A percentile compares a stretch with the other conserved stretches of the same genome.
phyloP scores from a whole-genome alignment of 306 rosid genomes.

The Hylodesmum podocarpum region DNA sequence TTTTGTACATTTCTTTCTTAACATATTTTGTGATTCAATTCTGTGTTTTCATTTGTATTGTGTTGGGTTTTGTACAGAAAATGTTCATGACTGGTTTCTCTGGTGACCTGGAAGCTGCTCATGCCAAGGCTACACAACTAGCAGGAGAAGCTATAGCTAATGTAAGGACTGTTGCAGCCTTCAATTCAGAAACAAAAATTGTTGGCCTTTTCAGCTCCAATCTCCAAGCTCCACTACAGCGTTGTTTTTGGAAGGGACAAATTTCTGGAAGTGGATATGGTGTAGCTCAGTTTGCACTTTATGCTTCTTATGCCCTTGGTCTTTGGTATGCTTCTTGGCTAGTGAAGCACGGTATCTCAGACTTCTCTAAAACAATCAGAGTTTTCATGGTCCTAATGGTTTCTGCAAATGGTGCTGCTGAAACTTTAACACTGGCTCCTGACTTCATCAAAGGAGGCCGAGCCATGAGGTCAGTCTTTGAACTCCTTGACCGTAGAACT shows the following conservation, averaged over 20 bases:
- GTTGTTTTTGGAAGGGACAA: constrained; percentile 99
- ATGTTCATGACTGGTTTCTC: constrained; percentile 99
- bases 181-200: constrained; percentile 87
- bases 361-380: constrained; percentile 87
- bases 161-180: constrained; percentile 96
- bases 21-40: constrained; percentile 7
- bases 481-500: constrained; percentile 92
- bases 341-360: constrained; percentile 93
- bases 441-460: constrained; percentile 97
- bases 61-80: constrained; percentile 57
- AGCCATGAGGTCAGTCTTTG: constrained; percentile 95
- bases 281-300: constrained; percentile 91
- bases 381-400: constrained; percentile 99
- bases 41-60: background rate
- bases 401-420: constrained; percentile 99
- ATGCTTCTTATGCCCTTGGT: constrained; percentile 95
- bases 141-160: constrained; percentile 99
- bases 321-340: constrained; percentile 99
- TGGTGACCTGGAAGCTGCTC: constrained; percentile 92
- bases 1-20: background rate
- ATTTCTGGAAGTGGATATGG: constrained; percentile 98
- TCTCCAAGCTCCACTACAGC: constrained; percentile 74
- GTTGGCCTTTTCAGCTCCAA: constrained; percentile 78
- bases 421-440: constrained; percentile 95
- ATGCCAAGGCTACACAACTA: constrained; percentile 91